Evolutionary conservation across 2,329 filamentous ascomycete genomes (phyloP), one percentile per base, ranked within the genome.

Genomic region (Alternaria panax): DNA sequence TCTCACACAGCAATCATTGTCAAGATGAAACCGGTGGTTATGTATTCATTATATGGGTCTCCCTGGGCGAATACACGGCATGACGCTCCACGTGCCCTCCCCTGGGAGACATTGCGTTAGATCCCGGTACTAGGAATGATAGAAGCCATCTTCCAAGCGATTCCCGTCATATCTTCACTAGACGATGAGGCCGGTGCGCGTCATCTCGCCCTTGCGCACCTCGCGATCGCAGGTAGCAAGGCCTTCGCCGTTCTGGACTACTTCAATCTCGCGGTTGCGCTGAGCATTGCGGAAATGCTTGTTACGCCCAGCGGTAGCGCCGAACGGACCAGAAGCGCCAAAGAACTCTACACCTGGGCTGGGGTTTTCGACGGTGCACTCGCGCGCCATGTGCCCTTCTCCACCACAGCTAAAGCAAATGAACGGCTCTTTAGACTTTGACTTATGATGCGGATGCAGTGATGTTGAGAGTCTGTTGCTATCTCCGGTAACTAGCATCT

Each of bases 141-240:
- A 40, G 2, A 12, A 20, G 18, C 9, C 18, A 12, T 40, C 18
- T 22, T 40, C 11, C 9, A 22, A 12, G 18, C 38, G 9, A n/a
- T 40, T 20, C 9, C 4, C 38, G 18, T 22, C 8, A 20, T 38
- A 9, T 20, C 5, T 5, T 9, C n/a, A 9, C 27, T 63, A 67
- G 38, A 69, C 36, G 14, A 47, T 16, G 7, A 69, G 54, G 5
- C 62, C 63, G 20, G 59, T 60, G 1, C 65, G 55, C 7, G 66
- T 69, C 24, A 57, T 38, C 53, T 70, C 60, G 4, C 65, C 62
- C 18, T 20, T 25, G 6, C 58, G 40, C 20, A 65, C 64, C 51
- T 66, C 61, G 14, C 58, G 53, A 36, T 64, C 63, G 38, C 64
- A 69, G 9, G 67, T 69, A 14, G 28, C 47, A 3, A 67, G 27